phyloP scores from a whole-genome alignment of 495 filamentous ascomycete genomes.

The Penicillium manginii region DNA sequence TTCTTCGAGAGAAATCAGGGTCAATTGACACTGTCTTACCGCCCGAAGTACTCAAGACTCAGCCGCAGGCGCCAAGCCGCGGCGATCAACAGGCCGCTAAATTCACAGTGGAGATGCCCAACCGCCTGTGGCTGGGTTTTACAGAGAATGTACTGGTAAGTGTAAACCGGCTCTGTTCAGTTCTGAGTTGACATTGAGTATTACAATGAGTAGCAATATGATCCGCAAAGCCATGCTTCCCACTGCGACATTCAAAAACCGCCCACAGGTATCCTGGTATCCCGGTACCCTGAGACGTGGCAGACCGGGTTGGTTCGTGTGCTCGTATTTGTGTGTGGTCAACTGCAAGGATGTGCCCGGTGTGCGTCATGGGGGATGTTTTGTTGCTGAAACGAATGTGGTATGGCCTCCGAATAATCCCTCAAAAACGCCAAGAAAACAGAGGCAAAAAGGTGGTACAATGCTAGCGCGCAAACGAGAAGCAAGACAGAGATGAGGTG shows the following conservation, averaged over 20 bases:
- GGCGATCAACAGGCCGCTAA: background rate
- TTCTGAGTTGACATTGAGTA: slow-evolving; percentile 24
- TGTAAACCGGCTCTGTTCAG: background rate
- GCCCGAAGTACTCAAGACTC: background rate
- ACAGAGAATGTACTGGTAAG: background rate
- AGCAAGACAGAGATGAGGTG: background rate
- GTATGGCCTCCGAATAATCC: slow-evolving; percentile 8
- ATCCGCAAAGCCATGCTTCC: slow-evolving; percentile 1
- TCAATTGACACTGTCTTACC: background rate
- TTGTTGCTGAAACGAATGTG: slow-evolving; percentile 14
- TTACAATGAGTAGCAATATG: slow-evolving; percentile 20
- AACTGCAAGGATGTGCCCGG: slow-evolving; percentile 11
- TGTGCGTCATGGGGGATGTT: slow-evolving; percentile 18
- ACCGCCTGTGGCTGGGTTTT: background rate
- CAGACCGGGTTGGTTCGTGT: slow-evolving; percentile 7
- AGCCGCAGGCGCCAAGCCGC: background rate
- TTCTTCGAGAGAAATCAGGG: too few relatives aligned
- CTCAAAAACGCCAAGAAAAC: slow-evolving; percentile 13
- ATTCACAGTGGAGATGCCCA: background rate
- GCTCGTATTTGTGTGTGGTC: slow-evolving; percentile 21
- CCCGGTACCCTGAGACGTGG: slow-evolving; percentile 1
- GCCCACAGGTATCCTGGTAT: background rate
- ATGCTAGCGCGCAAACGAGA: background rate
- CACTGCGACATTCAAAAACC: background rate
- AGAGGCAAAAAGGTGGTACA: background rate